These are phyloP conservation scores for Colletotrichum cordylinicola DNA, from an alignment of 2,329 filamentous ascomycete genomes.

Conservation along the genomic window DNA sequence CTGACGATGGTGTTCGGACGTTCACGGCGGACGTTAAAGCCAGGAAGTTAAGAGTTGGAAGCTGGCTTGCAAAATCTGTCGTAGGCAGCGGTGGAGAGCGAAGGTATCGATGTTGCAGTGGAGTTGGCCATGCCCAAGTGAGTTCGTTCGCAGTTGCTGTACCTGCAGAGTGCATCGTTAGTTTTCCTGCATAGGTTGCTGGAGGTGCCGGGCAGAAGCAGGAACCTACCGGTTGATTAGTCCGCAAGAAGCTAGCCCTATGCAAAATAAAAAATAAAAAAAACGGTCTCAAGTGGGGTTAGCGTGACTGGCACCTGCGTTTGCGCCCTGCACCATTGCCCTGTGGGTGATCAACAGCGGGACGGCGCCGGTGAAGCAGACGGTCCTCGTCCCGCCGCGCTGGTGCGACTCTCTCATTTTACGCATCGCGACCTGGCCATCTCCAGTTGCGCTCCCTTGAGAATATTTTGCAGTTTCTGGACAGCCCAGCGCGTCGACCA, in stretches of 20 bases:
- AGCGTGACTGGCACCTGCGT: neutral
- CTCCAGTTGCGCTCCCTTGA: neutral
- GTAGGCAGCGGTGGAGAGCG: neutral
- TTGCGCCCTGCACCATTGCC: neutral
- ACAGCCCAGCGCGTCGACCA: neutral
- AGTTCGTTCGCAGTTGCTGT: neutral
- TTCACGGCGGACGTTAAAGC: neutral
- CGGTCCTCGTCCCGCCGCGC: neutral
- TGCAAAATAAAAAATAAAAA: neutral
- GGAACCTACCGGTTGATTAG: neutral
- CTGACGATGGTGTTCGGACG: neutral
- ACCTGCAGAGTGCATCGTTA: neutral
- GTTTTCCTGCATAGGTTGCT: neutral
- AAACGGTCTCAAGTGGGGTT: neutral
- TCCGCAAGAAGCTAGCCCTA: neutral
- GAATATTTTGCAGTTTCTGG: neutral
- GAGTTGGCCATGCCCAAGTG: neutral
- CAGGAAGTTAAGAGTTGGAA: neutral
- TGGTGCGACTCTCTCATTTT: constrained; percentile 9
- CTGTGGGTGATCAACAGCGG: neutral
- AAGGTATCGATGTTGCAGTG: neutral
- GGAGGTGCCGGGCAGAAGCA: neutral
- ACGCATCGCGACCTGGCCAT: neutral
- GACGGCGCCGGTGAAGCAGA: neutral
- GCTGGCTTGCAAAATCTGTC: neutral